Base-by-base conservation (phyloP, 805 yeast genomes). In the Osmozyma mogii region DNA sequence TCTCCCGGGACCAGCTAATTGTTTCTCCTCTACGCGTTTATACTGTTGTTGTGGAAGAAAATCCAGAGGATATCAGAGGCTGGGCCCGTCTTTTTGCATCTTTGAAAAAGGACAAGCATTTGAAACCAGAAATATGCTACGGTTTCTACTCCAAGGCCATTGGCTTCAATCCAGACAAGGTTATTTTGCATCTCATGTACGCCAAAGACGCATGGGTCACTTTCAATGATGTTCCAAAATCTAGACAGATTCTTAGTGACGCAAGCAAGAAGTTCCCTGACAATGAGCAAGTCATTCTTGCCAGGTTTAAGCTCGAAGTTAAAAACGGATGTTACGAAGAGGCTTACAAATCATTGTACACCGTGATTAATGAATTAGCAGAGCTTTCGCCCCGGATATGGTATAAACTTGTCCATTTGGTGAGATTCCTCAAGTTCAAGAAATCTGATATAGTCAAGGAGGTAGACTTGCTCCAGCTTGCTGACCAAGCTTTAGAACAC, bases 171-270 rank as follows among this genome's bases (percentile, higher is more conserved):
- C 79, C 82, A 0, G 43, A 57, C 4, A 48, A 56, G 17, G 74
- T 71, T 22, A 45, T 68, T 9, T 62, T 84, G 24, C 68, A 73
- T 54, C 52, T 84, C 29, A 72, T 78, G 75, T 84, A 72, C 45
- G 81, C 94, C 0, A 78, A 79, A 40, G 88, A 81, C 42, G 59
- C 68, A 30, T 75, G 85, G 79, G 52, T 56, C 25, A 33, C 58
- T 15, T 65, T 56, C 3, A 47, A 58, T 1, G 74, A 80, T 40
- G 43, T 68, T 1, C 54, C 47, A 1, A 68, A 59, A 3, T 81
- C 95, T 0, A 57, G 77, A 30, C 41, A 46, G 1, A 69, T 83
- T 4, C 54, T 87, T 5, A 46, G 57, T 3, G 54, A 61, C 9
- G 80, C 81, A 0, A 48, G 70, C 24, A 45, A 56, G 4, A 31